Conservation (phyloP, 1,139 yeast species). For the Taphrina communis region DNA sequence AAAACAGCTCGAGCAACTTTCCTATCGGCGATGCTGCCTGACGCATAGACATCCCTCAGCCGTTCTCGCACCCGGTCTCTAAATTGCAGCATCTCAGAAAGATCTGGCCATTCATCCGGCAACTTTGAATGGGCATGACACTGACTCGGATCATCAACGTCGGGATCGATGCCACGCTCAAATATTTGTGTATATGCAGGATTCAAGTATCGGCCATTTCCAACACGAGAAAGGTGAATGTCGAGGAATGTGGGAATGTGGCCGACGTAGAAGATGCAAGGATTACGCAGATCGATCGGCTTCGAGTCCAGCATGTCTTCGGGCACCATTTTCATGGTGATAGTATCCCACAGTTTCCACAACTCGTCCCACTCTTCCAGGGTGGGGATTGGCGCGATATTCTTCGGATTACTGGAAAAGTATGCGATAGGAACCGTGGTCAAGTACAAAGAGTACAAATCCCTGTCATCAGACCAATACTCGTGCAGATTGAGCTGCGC, state of each 20-base stretch:
- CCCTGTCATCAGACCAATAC: conserved; percentile 43
- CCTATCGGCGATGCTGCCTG: conserved; percentile 11
- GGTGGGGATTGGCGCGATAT: conserved; percentile 40
- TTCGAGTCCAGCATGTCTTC: conserved; percentile 43
- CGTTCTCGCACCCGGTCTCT: conserved; percentile 43
- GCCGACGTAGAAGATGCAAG: conserved; percentile 47
- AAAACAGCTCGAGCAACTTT: conserved; percentile 44
- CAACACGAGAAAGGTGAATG: conserved; percentile 45
- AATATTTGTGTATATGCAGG: conserved; percentile 44
- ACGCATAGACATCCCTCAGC: conserved; percentile 27
- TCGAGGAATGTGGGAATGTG: conserved; percentile 47
- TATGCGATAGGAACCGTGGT: conserved; percentile 26
- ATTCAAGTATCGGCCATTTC: conserved; percentile 22
- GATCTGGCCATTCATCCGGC: conserved; percentile 46
- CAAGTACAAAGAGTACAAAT: conserved; percentile 44
- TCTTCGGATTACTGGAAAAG: conserved; percentile 32
- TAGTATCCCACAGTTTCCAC: conserved; percentile 46
- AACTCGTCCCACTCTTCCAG: conserved; percentile 44
- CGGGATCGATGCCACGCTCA: conserved; percentile 48
- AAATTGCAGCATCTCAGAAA: conserved; percentile 40
- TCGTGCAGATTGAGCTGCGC: conserved; percentile 34
- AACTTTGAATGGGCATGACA: conserved; percentile 46
- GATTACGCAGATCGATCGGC: conserved; percentile 47
- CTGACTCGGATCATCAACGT: conserved; percentile 46
- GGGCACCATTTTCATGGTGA: conserved; percentile 45